These are phyloP conservation scores for Hanseniaspora jakobsenii DNA, from an alignment of 805 yeast species.

Conservation along the genomic window DNA sequence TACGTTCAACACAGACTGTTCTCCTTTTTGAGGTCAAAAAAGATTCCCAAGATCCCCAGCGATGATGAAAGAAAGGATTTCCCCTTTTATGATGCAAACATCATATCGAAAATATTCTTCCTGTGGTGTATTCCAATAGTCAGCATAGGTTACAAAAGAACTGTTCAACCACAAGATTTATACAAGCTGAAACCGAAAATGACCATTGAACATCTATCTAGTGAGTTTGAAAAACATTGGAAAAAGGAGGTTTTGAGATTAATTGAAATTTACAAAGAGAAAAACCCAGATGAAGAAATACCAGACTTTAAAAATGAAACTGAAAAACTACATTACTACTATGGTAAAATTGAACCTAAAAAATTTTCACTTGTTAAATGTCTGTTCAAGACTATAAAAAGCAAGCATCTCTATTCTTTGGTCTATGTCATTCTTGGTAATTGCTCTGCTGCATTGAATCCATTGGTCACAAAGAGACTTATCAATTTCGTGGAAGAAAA, in stretches of 20 bases:
- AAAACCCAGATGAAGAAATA: conserved; percentile 17
- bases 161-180: conserved; percentile 39
- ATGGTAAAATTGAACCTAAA: conserved; percentile 10
- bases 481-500: conserved; percentile 42
- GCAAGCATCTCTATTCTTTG: conserved; percentile 36
- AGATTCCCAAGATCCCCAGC: conserved; percentile 39
- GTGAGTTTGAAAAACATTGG: conserved; percentile 21
- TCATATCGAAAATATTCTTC: conserved; percentile 29
- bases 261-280: conserved; percentile 24
- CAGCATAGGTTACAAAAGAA: conserved; percentile 42
- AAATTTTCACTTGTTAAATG: conserved; percentile 29
- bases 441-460: conserved; percentile 37
- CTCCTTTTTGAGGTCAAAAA: conserved; percentile 31
- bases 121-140: conserved; percentile 44
- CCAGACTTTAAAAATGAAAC: conserved; percentile 2
- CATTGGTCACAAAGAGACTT: conserved; percentile 42
- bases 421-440: conserved; percentile 34
- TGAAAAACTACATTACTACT: conserved; percentile 3
- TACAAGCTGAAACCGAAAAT: conserved; percentile 27
- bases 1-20: conserved; percentile 39
- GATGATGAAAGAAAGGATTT: conserved; percentile 40
- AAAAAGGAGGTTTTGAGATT: conserved; percentile 27
- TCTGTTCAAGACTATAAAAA: conserved; percentile 38
- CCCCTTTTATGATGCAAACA: conserved; percentile 37
- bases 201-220: conserved; percentile 20